Base-by-base conservation (phyloP, 148 eudicot genomes). In the Spergularia bocconei region DNA sequence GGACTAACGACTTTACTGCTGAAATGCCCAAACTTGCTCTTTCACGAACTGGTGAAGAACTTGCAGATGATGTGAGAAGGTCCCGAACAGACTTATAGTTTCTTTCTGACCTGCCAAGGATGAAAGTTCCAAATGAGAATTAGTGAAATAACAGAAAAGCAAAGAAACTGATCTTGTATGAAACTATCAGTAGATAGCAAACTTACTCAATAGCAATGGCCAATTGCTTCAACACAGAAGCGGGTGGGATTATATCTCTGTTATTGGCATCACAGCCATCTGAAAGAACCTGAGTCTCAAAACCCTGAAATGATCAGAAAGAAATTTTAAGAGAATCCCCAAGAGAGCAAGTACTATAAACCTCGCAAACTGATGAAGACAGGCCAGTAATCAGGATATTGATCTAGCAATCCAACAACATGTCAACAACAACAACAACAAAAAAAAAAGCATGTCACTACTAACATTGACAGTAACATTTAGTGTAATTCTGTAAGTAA, bases 201-300 rank as follows among this genome's bases (percentile, higher is more conserved):
- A 83, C 93, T 90, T 90, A 94, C 98, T 90, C 93, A 72, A 88
- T 67, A 79, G 91, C 97, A 81, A 90, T 53, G 25, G 87, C 92
- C 80, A 93, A 78, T 77, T 90, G 98, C 78, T 87, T 91, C 76
- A 93, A 48, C 41, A 85, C 81, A 72, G 82, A 70, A 75, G 84
- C 78, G 48, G 97, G 85, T 60, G 95, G 94, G 66, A 93, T 88
- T 73, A 88, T 79, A 83, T 82, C 84, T 63, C 44, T 70, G 57
- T 77, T 81, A 56, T 39, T 39, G 58, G 75, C 70, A 66, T 87
- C 86, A 61, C 70, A 56, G 61, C 73, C 68, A 72, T 85, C 88
- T 36, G 70, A 21, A n/a, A 78, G 61, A 44, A 78, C 72, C 72
- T 75, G 73, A 57, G 69, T 67, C 76, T 87, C 89, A 38, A 80